A percentile compares a stretch with the other conserved stretches of the same genome.
phyloP scores from a whole-genome alignment of 2,329 filamentous ascomycete genomes.

The Ophiocordyceps camponoti-saundersi region DNA sequence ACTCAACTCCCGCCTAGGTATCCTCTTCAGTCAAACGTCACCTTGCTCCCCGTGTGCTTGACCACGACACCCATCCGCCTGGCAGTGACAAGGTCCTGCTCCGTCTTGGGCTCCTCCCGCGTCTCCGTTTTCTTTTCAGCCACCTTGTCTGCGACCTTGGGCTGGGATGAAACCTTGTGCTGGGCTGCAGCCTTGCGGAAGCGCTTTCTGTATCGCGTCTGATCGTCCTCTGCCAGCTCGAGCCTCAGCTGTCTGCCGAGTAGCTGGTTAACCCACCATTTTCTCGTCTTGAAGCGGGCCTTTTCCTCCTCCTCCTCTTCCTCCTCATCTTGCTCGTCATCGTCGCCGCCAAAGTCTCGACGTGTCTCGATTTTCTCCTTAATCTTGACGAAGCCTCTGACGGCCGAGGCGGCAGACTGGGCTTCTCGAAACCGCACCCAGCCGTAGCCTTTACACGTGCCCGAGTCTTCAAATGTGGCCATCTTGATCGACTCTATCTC shows the following conservation, averaged over 20 bases:
- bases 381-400: slow-evolving; percentile 65
- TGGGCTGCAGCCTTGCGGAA: slow-evolving; percentile 54
- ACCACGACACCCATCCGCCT: slow-evolving; percentile 68
- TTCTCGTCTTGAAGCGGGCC: slow-evolving; percentile 38
- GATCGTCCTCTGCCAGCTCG: slow-evolving; percentile 86
- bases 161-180: too few species aligned
- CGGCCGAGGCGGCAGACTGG: slow-evolving; percentile 49
- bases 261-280: slow-evolving; percentile 77
- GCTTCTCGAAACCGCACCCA: slow-evolving; percentile 85
- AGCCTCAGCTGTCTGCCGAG: slow-evolving; percentile 67
- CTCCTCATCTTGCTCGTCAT: slow-evolving; percentile 24
- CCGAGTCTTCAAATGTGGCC: slow-evolving; percentile 89
- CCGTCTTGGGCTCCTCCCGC: neutral
- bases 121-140: neutral
- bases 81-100: slow-evolving; percentile 28
- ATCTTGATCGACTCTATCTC: slow-evolving; percentile 69
- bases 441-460: slow-evolving; percentile 94
- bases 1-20: neutral
- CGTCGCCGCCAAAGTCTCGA: slow-evolving; percentile 38
- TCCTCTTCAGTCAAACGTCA: slow-evolving; percentile 56
- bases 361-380: slow-evolving; percentile 47
- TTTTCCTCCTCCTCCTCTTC: slow-evolving; percentile 25
- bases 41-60: slow-evolving; percentile 62
- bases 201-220: slow-evolving; percentile 81
- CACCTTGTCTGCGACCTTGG: neutral